Conservation (phyloP, 2,329 filamentous ascomycete genomes). For the Sphaerulina populicola region DNA sequence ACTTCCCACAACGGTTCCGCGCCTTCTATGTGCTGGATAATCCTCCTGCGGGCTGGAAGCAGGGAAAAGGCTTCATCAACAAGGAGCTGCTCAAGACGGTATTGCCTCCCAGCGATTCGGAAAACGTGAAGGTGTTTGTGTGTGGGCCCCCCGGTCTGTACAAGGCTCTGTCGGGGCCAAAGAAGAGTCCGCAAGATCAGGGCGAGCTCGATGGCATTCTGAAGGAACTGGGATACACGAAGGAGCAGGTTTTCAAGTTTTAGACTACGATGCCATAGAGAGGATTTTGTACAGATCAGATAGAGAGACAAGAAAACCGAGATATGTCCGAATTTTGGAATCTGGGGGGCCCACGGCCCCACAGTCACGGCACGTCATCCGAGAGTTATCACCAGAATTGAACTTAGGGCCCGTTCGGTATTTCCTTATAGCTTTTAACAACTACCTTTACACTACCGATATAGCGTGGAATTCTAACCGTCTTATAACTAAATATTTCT, state of each 20-base stretch:
- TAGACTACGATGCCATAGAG: slow-evolving; percentile 37
- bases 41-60: slow-evolving; percentile 66
- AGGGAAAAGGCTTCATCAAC: slow-evolving; percentile 70
- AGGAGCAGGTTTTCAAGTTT: slow-evolving; percentile 96
- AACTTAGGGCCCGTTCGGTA: no score
- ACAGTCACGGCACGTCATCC: no score
- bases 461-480: no score
- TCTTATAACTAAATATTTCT: no score
- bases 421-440: no score
- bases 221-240: slow-evolving; percentile 71
- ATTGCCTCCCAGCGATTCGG: slow-evolving; percentile 70
- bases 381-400: no score
- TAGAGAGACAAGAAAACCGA: not conserved
- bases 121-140: slow-evolving; percentile 93
- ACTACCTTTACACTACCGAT: no score
- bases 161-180: slow-evolving; percentile 81
- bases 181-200: slow-evolving; percentile 89
- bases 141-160: slow-evolving; percentile 89
- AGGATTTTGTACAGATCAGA: slow-evolving; percentile 14
- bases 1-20: slow-evolving; percentile 87
- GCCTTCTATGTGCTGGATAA: slow-evolving; percentile 92
- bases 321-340: no score
- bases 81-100: slow-evolving; percentile 94
- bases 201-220: slow-evolving; percentile 77
- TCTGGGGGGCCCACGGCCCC: no score